A percentile compares a stretch with the other conserved stretches of the same genome.
These are phyloP conservation scores for Mallotus japonicus DNA, from an alignment of 441 rosid genomes.

Conservation along the genomic window DNA sequence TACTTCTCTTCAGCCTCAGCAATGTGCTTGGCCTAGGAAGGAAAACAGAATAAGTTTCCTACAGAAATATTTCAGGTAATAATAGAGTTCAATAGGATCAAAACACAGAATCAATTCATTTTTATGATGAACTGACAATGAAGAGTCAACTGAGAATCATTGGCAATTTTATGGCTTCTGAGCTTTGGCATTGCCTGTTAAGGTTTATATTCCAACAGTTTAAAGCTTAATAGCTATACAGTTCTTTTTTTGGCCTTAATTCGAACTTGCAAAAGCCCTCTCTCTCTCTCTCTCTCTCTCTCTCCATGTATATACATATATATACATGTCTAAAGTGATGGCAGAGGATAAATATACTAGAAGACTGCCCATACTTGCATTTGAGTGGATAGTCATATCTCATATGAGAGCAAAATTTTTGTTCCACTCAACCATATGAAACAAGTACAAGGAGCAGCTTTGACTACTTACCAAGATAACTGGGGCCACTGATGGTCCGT, in stretches of 20 bases:
- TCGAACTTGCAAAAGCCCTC: not conserved
- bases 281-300: not conserved
- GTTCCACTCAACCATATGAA: not conserved
- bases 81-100: not conserved
- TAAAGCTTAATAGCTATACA: not conserved
- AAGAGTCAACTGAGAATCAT: no score
- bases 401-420: not conserved
- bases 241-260: not conserved
- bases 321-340: not conserved
- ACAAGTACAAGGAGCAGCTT: not conserved
- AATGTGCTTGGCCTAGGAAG: slow-evolving; percentile 59
- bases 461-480: slow-evolving; percentile 55
- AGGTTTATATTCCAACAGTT: not conserved
- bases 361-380: not conserved
- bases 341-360: not conserved
- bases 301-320: no score
- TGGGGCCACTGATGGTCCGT: slow-evolving; percentile 67
- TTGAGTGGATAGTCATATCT: no score
- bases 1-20: slow-evolving; percentile 74
- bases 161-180: not conserved
- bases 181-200: not conserved
- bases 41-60: not conserved
- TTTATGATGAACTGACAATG: not conserved
- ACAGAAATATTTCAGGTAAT: not conserved
- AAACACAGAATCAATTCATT: not conserved